Evolutionary conservation across 2,329 filamentous ascomycete species (phyloP), one percentile per base, ranked within the genome.

Genomic region (Grosmannia clavigera): DNA sequence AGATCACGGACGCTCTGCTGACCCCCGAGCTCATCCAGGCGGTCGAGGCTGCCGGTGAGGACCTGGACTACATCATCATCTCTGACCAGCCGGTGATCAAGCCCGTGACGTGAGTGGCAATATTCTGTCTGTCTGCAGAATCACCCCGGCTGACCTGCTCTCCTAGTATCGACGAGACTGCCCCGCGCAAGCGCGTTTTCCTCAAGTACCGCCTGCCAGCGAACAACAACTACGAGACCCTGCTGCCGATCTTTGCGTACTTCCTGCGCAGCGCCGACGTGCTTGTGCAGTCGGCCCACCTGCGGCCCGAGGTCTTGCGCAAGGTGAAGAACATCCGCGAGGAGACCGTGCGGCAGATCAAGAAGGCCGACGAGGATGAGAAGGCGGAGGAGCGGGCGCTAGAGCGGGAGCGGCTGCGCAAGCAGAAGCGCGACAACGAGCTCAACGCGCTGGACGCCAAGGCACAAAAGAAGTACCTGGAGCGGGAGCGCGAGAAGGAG

Each of bases 31-130:
- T 99, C 46, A 81, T 90, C 72, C 83, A 87, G 68, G 91, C 89
- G 19, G 79, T 95, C 65, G 81, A 87, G 68, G 75, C 86, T 58
- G 90, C 90, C 5, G 92, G 92, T 35, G 87, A 92, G 63, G 74
- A 82, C 56, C 84, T 95, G 65, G 90, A 97, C 72, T 92, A 92
- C 67, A 74, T 99, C 62, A 87, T 99, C 68, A 78, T 97, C 58
- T 88, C 86, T 25, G 94, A 99, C 71, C 91, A 96, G 75, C 91
- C 92, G 43, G 76, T 85, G 58, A 90, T 96, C 66, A 91, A 90
- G 75, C 94, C 94, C 60, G 81, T 78, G 69, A 95, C 85, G 89
- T 92, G 78, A 75, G 84, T 76, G 50, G 51, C 5, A 2, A n/a
- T 19, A 38, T 0, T 35, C 33, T 1, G 40, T 16, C 33, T 50